These are phyloP conservation scores for Colletotrichum sojae DNA, from an alignment of 2,329 filamentous ascomycete species.

Conservation along the genomic window DNA sequence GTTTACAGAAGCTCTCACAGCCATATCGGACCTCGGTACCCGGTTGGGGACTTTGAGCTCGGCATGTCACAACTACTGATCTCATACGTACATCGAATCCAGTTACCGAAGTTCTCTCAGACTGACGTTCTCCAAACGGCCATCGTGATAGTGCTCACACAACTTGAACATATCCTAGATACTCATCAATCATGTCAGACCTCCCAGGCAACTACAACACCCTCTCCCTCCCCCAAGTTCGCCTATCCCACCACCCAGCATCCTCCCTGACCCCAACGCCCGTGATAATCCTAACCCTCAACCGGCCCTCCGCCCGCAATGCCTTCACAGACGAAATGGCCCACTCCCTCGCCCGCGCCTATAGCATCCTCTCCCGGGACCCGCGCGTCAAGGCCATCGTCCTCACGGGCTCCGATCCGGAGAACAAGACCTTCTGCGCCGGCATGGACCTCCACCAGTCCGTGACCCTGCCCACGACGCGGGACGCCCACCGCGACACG, in stretches of 20 bases:
- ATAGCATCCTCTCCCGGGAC: conserved; percentile 65
- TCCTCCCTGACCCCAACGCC: conserved; percentile 69
- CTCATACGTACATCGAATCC: no score
- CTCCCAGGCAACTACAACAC: conserved; percentile 57
- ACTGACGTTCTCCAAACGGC: no score
- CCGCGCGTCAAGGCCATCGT: conserved; percentile 68
- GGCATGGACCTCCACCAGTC: conserved; percentile 67
- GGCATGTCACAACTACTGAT: no score
- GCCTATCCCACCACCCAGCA: conserved; percentile 63
- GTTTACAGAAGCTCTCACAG: conserved; percentile 10
- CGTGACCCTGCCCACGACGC: conserved; percentile 45
- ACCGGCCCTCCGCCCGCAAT: conserved; percentile 77
- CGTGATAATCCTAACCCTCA: conserved; percentile 74
- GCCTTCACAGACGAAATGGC: conserved; percentile 78
- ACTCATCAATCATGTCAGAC: conserved; percentile 10
- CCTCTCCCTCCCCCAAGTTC: conserved; percentile 59
- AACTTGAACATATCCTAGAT: no score
- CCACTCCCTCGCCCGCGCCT: conserved; percentile 69
- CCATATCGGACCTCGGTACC: conserved; percentile 31
- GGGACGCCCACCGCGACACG: conserved; percentile 60
- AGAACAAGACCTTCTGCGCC: conserved; percentile 69
- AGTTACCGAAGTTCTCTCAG: no score
- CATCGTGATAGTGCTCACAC: neutral
- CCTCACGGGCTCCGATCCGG: conserved; percentile 65
- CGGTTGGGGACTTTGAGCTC: neutral